Percentiles rank a stretch among this genome's conserved stretches.
phyloP scores from a whole-genome alignment of 176 grass and related monocot species.

The Cenchrus purpureus region DNA sequence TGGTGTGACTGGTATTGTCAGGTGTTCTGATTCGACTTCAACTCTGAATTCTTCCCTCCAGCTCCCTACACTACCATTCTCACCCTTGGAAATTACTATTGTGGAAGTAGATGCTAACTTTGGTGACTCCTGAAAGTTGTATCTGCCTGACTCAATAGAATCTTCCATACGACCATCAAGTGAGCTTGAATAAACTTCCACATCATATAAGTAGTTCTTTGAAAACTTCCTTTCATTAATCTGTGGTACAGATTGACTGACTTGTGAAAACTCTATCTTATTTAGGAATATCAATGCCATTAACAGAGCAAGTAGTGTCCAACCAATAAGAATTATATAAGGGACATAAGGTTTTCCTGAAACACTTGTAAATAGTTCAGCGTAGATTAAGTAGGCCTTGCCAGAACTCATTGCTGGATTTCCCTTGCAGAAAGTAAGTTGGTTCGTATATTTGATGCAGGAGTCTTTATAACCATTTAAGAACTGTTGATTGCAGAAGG shows the following conservation, averaged over 20 bases:
- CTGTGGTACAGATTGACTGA: slow-evolving; percentile 9
- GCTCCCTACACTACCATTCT: slow-evolving; percentile 5
- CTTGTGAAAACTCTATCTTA: slow-evolving; percentile 29
- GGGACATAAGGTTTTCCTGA: slow-evolving; percentile 22
- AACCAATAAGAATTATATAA: slow-evolving; percentile 37
- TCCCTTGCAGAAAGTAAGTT: slow-evolving; percentile 36
- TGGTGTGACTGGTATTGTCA: slow-evolving; percentile 30
- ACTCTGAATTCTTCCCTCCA: slow-evolving; percentile 33
- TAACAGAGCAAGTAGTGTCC: slow-evolving; percentile 22
- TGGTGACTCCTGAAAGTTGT: slow-evolving; percentile 1
- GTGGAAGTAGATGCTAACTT: neutral
- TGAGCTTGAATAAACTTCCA: slow-evolving; percentile 21
- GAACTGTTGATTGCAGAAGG: slow-evolving; percentile 39
- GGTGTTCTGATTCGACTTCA: slow-evolving; percentile 12
- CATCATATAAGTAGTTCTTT: slow-evolving; percentile 30
- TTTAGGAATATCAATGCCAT: slow-evolving; percentile 33
- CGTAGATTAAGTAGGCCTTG: slow-evolving; percentile 38
- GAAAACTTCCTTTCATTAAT: neutral
- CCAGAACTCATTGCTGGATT: slow-evolving; percentile 24
- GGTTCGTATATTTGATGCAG: slow-evolving; percentile 31
- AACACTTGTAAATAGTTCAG: slow-evolving; percentile 16
- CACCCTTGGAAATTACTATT: neutral
- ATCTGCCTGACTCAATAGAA: slow-evolving; percentile 21
- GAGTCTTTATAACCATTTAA: slow-evolving; percentile 28
- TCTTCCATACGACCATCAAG: neutral